phyloP scores from a whole-genome alignment of 768 basidiomycete genomes.

The Tubosaeta sp. region DNA sequence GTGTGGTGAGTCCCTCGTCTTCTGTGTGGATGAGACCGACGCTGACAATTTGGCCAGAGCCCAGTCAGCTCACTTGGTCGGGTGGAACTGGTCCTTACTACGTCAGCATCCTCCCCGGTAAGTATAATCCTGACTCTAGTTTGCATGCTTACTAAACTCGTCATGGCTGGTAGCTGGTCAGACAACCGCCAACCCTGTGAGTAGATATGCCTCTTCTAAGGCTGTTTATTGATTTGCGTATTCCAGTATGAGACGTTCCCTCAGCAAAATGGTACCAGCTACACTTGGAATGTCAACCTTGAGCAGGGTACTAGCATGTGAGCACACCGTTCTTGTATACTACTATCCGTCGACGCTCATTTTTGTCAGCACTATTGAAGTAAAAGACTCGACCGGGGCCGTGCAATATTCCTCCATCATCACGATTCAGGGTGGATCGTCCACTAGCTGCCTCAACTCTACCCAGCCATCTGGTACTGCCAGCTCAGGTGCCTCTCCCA shows the following conservation, averaged over 20 bases:
- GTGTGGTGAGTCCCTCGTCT: constrained; percentile 44
- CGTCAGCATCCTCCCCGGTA: constrained; percentile 59
- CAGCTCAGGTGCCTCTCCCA: constrained; percentile 2
- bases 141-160: not conserved
- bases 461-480: constrained; percentile 11
- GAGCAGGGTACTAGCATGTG: constrained; percentile 44
- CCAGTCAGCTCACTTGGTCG: constrained; percentile 50
- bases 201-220: constrained; percentile 12
- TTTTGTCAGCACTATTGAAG: constrained; percentile 41
- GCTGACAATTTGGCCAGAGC: constrained; percentile 40
- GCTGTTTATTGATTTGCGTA: constrained; percentile 4
- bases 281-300: constrained; percentile 58
- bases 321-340: not conserved
- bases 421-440: constrained; percentile 36
- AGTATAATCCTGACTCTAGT: not conserved
- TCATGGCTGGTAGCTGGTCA: constrained; percentile 45
- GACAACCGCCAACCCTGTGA: constrained; percentile 46
- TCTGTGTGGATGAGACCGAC: not conserved
- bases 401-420: constrained; percentile 47
- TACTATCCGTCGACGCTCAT: not conserved
- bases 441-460: constrained; percentile 29
- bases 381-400: constrained; percentile 58
- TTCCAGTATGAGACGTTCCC: constrained; percentile 53
- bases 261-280: constrained; percentile 34
- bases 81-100: constrained; percentile 55